phyloP scores from a whole-genome alignment of 306 rosid genomes.

The Canavalia gladiata region DNA sequence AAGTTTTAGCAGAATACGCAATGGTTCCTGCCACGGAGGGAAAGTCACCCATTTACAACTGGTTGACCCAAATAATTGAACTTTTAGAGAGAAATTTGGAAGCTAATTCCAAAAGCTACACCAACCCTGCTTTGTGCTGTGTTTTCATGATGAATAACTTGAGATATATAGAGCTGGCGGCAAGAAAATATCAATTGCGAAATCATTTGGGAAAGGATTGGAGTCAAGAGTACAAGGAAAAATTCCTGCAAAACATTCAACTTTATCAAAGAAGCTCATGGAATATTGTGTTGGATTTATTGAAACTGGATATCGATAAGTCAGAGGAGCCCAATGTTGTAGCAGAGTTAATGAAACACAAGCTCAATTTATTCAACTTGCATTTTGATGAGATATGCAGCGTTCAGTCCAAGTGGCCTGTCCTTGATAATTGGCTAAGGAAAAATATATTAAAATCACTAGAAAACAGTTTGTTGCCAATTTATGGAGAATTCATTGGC shows the following conservation, averaged over 20 bases:
- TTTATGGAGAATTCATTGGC: constrained; percentile 61
- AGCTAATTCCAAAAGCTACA: constrained; percentile 68
- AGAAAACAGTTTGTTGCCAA: constrained; percentile 58
- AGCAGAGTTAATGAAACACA: constrained; percentile 63
- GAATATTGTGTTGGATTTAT: constrained; percentile 60
- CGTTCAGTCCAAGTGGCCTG: neutral
- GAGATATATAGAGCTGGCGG: constrained; percentile 54
- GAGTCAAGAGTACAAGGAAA: constrained; percentile 58
- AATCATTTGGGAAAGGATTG: constrained; percentile 62
- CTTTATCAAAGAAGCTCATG: constrained; percentile 58
- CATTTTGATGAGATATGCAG: neutral
- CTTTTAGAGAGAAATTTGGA: constrained; percentile 64
- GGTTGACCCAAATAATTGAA: constrained; percentile 57
- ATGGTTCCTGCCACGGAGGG: neutral
- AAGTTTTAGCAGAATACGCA: too few relatives aligned
- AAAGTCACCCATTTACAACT: neutral
- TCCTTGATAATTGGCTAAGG: constrained; percentile 60
- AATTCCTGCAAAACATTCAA: constrained; percentile 48
- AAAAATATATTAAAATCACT: constrained; percentile 61
- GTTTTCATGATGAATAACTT: constrained; percentile 80
- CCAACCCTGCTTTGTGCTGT: constrained; percentile 58
- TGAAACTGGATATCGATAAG: constrained; percentile 60
- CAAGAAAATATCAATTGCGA: constrained; percentile 43
- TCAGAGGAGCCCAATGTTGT: constrained; percentile 51
- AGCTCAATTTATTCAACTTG: constrained; percentile 53